These are phyloP conservation scores for Chamaecyparis obtusa DNA, from an alignment of 75 land plant species.

Conservation along the genomic window DNA sequence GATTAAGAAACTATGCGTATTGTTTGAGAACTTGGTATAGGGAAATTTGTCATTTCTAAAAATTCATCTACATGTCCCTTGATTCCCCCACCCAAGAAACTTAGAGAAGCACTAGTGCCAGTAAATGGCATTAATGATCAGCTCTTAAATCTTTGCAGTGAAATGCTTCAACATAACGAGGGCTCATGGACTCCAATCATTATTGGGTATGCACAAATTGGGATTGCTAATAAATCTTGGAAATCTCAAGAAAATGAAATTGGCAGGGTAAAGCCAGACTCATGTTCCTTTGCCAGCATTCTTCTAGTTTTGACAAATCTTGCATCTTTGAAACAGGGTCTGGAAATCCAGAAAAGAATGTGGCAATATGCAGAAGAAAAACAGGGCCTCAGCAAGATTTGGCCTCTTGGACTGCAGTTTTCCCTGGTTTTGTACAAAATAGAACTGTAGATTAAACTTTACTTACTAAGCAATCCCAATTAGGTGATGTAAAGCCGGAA, in stretches of 20 bases:
- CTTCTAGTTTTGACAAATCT: no score
- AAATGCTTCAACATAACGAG: neutral
- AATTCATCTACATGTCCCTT: no score
- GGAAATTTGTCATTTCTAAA: neutral
- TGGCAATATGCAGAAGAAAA: neutral
- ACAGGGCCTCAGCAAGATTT: neutral
- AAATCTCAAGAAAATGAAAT: neutral
- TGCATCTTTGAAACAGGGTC: neutral
- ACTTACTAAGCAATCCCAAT: neutral
- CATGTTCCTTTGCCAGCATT: no score
- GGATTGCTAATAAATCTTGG: neutral
- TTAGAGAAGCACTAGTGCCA: no score
- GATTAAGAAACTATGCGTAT: neutral
- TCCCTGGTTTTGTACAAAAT: neutral
- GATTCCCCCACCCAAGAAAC: no score
- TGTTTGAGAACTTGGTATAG: neutral
- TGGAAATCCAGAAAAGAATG: neutral
- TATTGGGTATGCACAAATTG: neutral
- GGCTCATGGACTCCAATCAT: neutral
- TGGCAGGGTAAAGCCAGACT: neutral
- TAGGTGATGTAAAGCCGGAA: neutral
- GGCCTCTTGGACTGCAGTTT: neutral
- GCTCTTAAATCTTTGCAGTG: neutral
- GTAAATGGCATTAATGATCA: neutral
- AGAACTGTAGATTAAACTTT: neutral